Evolutionary conservation across 495 filamentous ascomycete species (phyloP), one percentile per base, ranked within the genome.

Genomic region (Barbatosphaeria neglecta): DNA sequence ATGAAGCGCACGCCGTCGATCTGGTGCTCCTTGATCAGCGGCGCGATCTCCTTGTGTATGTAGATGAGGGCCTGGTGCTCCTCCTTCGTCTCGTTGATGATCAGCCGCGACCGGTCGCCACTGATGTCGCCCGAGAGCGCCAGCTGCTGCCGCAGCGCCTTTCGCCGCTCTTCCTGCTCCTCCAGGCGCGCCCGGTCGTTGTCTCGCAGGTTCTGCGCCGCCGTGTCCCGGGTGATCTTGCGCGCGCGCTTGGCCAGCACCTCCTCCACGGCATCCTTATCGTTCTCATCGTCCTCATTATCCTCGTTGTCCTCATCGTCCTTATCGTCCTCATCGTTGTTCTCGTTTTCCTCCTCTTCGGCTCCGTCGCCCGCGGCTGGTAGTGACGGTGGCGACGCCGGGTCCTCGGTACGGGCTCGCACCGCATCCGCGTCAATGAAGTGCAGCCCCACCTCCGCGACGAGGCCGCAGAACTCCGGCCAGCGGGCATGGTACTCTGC

Each of bases 1-100:
- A 97, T 74, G 63, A 95, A 95, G 18, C 83, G 81, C 41, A 95
- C 77, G 4, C 90, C 90, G 2, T 73, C 54, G 50, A 82, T 64
- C 51, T 81, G 74, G 52, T 81, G 63, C 43, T 75, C 61, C 54
- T 80, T 74, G 53, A 82, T 75, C 27, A 59, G 56, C 28, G 28
- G 41, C 41, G 72, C 65, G 46, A 78, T 73, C 41, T 70, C 42
- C 16, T 70, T 50, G 41, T 77, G 57, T 41, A 78, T 53, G 39
- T 72, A 75, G 19, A 77, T 65, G 23, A 77, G 64, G 0, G 65
- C 68, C 40, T 80, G 59, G 6, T 74, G 53, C 7, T 78, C 76
- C 8, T 72, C 67, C 46, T 84, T 80, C n/a, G 74, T 76, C 45
- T 81, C 79, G 55, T 84, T 89, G 51, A 92, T 77, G 13, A 83